Evolutionary conservation across 2,329 filamentous ascomycete genomes (phyloP).

Genomic region (Verticillium isaacii): DNA sequence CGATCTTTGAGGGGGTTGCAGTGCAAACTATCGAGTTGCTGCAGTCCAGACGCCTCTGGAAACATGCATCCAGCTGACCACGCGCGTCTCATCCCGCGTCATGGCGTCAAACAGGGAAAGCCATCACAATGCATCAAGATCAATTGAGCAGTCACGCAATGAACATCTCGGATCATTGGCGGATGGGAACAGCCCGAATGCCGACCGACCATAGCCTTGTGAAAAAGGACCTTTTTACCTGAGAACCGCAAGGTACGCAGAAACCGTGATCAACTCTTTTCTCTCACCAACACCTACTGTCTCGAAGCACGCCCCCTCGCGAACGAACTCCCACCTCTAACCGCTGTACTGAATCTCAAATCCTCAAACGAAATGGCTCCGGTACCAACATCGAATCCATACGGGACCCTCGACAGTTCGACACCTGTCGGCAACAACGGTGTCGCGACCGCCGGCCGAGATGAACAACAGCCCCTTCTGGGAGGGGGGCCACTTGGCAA

Average conservation of each 20-base stretch:
- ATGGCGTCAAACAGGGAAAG: not conserved
- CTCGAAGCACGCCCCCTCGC: not conserved
- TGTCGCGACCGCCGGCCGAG: not conserved
- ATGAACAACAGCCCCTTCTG: not conserved
- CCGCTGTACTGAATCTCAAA: too few species aligned
- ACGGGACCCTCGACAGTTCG: not conserved
- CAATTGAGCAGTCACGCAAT: not conserved
- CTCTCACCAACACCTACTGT: not conserved
- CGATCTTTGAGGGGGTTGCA: not conserved
- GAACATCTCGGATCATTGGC: not conserved
- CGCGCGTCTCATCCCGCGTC: not conserved
- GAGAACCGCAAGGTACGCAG: not conserved
- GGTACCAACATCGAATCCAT: not conserved
- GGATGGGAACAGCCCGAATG: not conserved
- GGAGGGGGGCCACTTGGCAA: not conserved
- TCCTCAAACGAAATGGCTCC: not conserved
- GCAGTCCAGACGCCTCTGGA: not conserved
- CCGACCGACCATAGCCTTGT: not conserved
- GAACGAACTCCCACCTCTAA: not conserved
- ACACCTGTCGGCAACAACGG: not conserved
- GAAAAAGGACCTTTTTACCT: not conserved
- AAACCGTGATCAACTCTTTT: not conserved
- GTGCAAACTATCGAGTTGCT: not conserved
- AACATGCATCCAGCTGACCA: not conserved
- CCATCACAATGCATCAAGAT: not conserved